Evolutionary conservation across 345 rosid genomes (phyloP), one percentile per base, ranked within the genome.

Genomic region (Sapria himalayana): DNA sequence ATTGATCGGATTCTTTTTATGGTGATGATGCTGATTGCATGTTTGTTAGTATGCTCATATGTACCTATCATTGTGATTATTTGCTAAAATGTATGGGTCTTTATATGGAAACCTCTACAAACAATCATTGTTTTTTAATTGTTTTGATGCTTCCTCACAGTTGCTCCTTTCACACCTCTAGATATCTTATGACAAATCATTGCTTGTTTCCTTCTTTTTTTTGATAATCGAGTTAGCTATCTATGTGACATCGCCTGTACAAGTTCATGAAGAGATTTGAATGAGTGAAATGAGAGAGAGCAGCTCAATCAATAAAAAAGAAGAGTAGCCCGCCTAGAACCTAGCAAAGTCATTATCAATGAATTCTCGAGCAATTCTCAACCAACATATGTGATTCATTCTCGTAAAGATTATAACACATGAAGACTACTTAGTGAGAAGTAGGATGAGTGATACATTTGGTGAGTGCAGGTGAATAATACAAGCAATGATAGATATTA

Each of bases 231-330:
- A 41, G 31, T 41, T 22, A 18, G 31, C 25, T 22, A 41, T 41
- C 45, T 22, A 22, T 23, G 31, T 41, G 31, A 29, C 10, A 39
- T 39, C 9, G 4, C 31, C 33, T 45, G 37, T 45, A 32, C 49
- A 45, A 45, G 25, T 45, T 45, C 49, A 21, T 27, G 48, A 44
- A 44, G 22, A 44, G 37, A 15, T 14, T 23, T 44, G 36, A 37
- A 44, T 14, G 48, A 44, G 37, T 20, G 45, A 29, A 40, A 40
- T 40, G 45, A 22, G 45, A 29, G 45, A 3, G n/a, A 37, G 41
- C 41, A 8, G 35, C 10, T 31, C 35, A 15, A 31, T 31, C 35
- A 9, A 31, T 15, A 31, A 31, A 31, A 31, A 31, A 31, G 35
- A 31, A 31, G 2, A 31, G 35, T 31, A 31, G 10, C 35, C 35